Conservation (phyloP, 2,329 filamentous ascomycete genomes). For the Colletotrichum trifolii region DNA sequence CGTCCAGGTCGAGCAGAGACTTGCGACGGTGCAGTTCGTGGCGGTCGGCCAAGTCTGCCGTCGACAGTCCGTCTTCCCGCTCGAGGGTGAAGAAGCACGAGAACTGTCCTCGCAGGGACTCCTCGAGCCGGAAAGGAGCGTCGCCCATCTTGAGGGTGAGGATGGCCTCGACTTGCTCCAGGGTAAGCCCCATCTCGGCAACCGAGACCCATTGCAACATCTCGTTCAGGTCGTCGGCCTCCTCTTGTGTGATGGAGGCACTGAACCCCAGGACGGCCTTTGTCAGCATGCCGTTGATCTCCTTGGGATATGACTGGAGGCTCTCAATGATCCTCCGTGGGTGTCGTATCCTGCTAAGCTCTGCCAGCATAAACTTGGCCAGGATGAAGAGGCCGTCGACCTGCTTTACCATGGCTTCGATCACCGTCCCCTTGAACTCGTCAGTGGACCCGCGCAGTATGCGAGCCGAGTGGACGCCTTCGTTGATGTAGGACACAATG, state of each 20-base stretch:
- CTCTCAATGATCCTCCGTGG: constrained; percentile 56
- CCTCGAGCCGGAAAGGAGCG: constrained; percentile 52
- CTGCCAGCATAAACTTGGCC: constrained; percentile 62
- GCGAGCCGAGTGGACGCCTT: constrained; percentile 52
- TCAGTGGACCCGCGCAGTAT: constrained; percentile 47
- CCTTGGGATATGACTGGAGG: constrained; percentile 56
- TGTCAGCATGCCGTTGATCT: constrained; percentile 55
- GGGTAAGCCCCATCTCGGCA: constrained; percentile 53
- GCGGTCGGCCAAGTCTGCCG: constrained; percentile 53
- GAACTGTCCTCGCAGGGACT: constrained; percentile 56
- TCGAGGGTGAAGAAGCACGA: constrained; percentile 59
- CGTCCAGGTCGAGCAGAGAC: constrained; percentile 8
- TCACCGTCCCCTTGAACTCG: constrained; percentile 51
- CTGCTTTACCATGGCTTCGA: constrained; percentile 52
- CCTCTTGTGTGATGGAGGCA: constrained; percentile 50
- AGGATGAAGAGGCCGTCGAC: constrained; percentile 61
- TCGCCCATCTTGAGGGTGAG: constrained; percentile 56
- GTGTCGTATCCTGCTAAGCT: constrained; percentile 57
- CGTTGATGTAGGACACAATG: constrained; percentile 54
- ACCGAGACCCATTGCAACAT: constrained; percentile 59
- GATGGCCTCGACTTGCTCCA: constrained; percentile 57
- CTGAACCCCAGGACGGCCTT: constrained; percentile 56
- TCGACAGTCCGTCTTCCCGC: constrained; percentile 56
- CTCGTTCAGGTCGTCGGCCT: constrained; percentile 57
- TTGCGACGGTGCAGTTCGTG: constrained; percentile 44